These are phyloP conservation scores for Oropetium thomaeum DNA, from an alignment of 176 grass and related monocot species.

Conservation along the genomic window DNA sequence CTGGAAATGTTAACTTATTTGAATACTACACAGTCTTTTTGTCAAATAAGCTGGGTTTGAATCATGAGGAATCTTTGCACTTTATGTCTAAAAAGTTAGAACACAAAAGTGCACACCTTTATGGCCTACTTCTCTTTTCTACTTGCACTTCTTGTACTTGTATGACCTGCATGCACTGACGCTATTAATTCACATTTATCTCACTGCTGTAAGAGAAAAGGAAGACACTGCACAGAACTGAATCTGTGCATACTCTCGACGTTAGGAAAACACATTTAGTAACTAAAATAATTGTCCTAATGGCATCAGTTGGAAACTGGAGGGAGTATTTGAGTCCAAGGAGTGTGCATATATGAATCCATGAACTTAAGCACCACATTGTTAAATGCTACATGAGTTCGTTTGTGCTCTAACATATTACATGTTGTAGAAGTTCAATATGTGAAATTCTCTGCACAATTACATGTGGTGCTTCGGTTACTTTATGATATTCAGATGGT, in stretches of 20 bases:
- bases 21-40: not conserved
- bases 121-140: not conserved
- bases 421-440: not conserved
- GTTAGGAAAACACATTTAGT: too few species aligned
- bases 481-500: not conserved
- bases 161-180: not conserved
- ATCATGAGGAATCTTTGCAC: slow-evolving; percentile 18
- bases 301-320: too few species aligned
- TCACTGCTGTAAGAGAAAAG: not conserved
- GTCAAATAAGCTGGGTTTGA: not conserved
- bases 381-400: not conserved
- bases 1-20: not conserved
- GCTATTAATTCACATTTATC: slow-evolving; percentile 20
- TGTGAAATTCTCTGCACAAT: not conserved
- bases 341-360: not conserved
- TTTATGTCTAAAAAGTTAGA: not conserved
- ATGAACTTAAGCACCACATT: not conserved
- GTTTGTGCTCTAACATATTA: not conserved
- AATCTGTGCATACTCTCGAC: not conserved
- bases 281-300: too few species aligned
- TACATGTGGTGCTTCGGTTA: not conserved
- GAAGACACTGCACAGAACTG: not conserved
- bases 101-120: not conserved
- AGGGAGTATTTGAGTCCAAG: not conserved
- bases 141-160: not conserved